phyloP scores from a whole-genome alignment of 345 rosid species.

The Erucastrum elatum region DNA sequence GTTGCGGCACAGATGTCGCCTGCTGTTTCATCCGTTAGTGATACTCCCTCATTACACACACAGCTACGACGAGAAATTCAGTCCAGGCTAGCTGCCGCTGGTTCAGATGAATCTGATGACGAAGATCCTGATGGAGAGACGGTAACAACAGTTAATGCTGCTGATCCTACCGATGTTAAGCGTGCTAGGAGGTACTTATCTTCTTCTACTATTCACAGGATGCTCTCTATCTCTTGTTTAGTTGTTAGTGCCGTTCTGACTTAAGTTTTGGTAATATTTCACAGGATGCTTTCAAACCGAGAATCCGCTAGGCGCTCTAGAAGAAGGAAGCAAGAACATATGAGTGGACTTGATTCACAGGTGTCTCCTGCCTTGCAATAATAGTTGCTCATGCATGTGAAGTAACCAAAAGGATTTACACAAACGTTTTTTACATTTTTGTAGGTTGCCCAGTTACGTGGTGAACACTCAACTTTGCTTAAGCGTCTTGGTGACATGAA shows the following conservation, averaged over 20 bases:
- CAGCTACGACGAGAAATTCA: constrained; percentile 11
- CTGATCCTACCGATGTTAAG: constrained; percentile 52
- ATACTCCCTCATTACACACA: constrained; percentile 30
- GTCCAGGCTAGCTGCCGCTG: constrained; percentile 51
- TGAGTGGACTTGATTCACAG: constrained; percentile 77
- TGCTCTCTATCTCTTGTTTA: neutral
- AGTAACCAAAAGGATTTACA: neutral
- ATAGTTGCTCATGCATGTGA: neutral
- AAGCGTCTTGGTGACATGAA: constrained; percentile 60
- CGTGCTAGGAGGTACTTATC: constrained; percentile 58
- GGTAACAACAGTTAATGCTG: constrained; percentile 52
- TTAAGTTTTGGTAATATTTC: neutral
- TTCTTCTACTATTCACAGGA: neutral
- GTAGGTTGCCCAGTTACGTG: constrained; percentile 71
- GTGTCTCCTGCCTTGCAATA: constrained; percentile 32
- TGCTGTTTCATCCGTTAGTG: constrained; percentile 7
- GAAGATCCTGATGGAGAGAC: constrained; percentile 73
- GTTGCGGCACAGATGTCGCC: constrained; percentile 3
- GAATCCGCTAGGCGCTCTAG: constrained; percentile 94
- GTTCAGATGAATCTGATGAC: constrained; percentile 77
- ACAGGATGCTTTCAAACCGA: constrained; percentile 87
- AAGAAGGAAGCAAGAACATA: constrained; percentile 72
- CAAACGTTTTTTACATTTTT: constrained; percentile 13
- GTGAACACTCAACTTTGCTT: constrained; percentile 58
- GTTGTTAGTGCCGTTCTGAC: neutral